These are phyloP conservation scores for Plasmodium knowlesi DNA, from an alignment of 169 alveolate species.

Conservation along the genomic window DNA sequence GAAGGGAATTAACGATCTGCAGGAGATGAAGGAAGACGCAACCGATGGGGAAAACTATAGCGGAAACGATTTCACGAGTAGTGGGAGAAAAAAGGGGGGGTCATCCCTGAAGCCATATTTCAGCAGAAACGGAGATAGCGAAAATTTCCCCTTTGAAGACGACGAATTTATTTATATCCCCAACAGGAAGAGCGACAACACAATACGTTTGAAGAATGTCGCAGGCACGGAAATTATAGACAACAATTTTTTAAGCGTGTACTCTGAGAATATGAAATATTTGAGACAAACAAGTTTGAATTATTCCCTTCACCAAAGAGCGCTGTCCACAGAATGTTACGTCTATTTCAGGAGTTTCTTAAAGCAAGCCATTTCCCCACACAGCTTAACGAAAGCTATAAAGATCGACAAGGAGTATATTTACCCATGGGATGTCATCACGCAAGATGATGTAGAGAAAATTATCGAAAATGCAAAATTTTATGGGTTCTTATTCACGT, in stretches of 20 bases:
- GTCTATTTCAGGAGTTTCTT: constrained; percentile 59
- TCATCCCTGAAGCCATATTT: neutral
- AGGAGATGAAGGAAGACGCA: neutral
- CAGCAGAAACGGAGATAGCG: neutral
- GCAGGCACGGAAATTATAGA: constrained; percentile 35
- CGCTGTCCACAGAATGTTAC: constrained; percentile 62
- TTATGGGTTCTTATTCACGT: constrained; percentile 45
- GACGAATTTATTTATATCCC: constrained; percentile 34
- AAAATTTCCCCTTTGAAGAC: neutral
- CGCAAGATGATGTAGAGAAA: constrained; percentile 45
- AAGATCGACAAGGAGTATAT: constrained; percentile 67
- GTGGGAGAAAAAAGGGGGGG: neutral
- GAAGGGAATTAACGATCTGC: neutral
- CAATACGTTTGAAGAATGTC: constrained; percentile 47
- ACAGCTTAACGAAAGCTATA: constrained; percentile 64
- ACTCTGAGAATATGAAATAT: constrained; percentile 54
- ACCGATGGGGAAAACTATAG: neutral
- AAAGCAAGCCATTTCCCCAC: constrained; percentile 65
- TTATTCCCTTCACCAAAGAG: constrained; percentile 27
- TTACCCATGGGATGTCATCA: constrained; percentile 67
- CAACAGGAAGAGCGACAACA: constrained; percentile 29
- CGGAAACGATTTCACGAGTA: neutral
- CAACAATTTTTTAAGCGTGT: constrained; percentile 50
- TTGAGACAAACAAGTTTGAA: constrained; percentile 59
- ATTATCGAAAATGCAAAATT: constrained; percentile 58